These are phyloP conservation scores for Blastobotrys apis DNA, from an alignment of 1,139 yeast genomes.

Conservation along the genomic window DNA sequence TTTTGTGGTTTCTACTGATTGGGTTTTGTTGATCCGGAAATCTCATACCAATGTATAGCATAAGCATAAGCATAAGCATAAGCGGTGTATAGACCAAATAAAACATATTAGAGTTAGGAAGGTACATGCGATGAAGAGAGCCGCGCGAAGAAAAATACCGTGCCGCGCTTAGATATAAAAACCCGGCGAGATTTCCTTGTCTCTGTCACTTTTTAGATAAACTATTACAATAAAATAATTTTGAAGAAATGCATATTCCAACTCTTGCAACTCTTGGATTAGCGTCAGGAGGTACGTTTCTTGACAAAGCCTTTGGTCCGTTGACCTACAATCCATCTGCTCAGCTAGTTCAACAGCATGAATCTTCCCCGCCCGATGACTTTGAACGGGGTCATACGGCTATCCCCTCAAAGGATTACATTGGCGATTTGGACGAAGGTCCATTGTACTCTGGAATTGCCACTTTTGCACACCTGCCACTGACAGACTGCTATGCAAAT, in stretches of 20 bases:
- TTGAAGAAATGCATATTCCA: constrained; percentile 10
- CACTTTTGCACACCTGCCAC: constrained; percentile 70
- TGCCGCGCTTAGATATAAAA: too few relatives aligned
- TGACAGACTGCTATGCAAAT: constrained; percentile 49
- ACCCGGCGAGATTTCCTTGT: too few relatives aligned
- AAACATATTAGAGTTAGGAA: not conserved
- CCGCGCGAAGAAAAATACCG: too few relatives aligned
- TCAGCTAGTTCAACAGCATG: not conserved
- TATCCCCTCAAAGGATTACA: constrained; percentile 14
- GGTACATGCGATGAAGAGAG: too few relatives aligned
- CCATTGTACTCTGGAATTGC: constrained; percentile 20
- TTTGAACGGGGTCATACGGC: constrained; percentile 7
- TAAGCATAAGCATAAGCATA: not conserved
- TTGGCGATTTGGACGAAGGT: constrained; percentile 13
- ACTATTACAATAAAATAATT: not conserved
- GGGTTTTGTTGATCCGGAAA: constrained; percentile 35
- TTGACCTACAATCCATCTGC: not conserved
- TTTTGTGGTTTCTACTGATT: constrained; percentile 9
- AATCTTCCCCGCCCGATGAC: constrained; percentile 3
- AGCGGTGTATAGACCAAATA: not conserved
- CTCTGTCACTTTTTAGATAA: too few relatives aligned
- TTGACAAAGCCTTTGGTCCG: constrained; percentile 12
- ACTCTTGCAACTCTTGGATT: constrained; percentile 5
- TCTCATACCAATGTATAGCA: too few relatives aligned
- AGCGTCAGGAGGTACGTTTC: constrained; percentile 3